Conservation (phyloP, 1,284 basidiomycete species). For the Ustilago vetiveriae region DNA sequence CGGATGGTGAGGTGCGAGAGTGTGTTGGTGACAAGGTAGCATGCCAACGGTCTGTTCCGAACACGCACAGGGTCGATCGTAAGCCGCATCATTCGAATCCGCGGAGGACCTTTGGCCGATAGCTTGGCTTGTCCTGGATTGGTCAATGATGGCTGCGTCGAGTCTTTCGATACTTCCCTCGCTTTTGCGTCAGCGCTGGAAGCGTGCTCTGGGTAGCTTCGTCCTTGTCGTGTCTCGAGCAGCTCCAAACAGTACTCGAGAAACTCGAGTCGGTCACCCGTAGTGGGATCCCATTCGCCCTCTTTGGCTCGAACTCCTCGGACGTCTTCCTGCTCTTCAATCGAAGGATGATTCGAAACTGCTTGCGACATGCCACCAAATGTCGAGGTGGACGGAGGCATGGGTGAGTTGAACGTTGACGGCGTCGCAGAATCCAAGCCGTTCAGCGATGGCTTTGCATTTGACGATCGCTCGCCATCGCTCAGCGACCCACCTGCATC, state of each 20-base stretch:
- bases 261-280: constrained; percentile 48
- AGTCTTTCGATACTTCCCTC: constrained; percentile 3
- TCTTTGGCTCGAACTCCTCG: constrained; percentile 17
- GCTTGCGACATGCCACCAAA: constrained; percentile 19
- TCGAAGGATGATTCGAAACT: not conserved
- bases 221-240: constrained; percentile 61
- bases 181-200: not conserved
- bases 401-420: constrained; percentile 29
- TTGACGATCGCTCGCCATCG: not conserved
- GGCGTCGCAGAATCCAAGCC: constrained; percentile 19
- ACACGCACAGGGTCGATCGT: constrained; percentile 64
- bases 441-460: not conserved
- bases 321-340: constrained; percentile 42
- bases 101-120: constrained; percentile 6
- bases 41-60: constrained; percentile 37
- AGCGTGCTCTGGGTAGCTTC: constrained; percentile 39
- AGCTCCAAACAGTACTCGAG: constrained; percentile 55
- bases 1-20: constrained; percentile 35
- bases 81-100: constrained; percentile 58
- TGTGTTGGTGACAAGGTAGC: constrained; percentile 35
- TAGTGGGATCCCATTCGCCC: constrained; percentile 49
- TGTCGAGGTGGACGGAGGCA: constrained; percentile 9
- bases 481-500: not conserved
- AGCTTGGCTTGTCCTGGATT: constrained; percentile 4
- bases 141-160: constrained; percentile 5